Conservation (phyloP, 148 eudicot genomes). For the Nepenthes gracilis region DNA sequence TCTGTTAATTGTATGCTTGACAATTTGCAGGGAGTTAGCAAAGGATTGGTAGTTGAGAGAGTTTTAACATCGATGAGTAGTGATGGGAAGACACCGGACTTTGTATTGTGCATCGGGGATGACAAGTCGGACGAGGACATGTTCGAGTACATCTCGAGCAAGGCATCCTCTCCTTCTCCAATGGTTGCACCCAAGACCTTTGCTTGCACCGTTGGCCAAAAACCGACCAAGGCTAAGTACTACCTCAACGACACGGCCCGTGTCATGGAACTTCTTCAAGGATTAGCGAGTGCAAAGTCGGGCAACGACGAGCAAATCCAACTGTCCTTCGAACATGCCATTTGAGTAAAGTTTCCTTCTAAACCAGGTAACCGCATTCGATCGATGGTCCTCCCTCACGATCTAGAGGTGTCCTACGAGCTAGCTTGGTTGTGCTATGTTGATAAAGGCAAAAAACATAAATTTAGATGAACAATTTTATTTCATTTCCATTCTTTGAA, state of each 20-base stretch:
- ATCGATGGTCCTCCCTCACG: too few relatives aligned
- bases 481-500: too few relatives aligned
- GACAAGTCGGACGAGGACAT: conserved; percentile 21
- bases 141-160: conserved; percentile 13
- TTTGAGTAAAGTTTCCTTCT: too few relatives aligned
- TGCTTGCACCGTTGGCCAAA: conserved; percentile 22
- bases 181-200: conserved; percentile 2
- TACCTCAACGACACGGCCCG: conserved; percentile 16
- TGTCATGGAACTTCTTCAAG: conserved; percentile 9
- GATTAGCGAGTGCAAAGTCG: conserved; percentile 1
- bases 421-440: too few relatives aligned
- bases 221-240: conserved; percentile 18
- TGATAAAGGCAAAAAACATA: too few relatives aligned
- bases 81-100: conserved; percentile 10
- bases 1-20: background rate
- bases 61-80: conserved; percentile 5
- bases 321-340: too few relatives aligned
- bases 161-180: too few relatives aligned
- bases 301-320: too few relatives aligned
- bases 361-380: too few relatives aligned
- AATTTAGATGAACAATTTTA: too few relatives aligned
- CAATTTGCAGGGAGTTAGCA: conserved; percentile 16
- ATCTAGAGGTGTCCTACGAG: too few relatives aligned
- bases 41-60: conserved; percentile 18
- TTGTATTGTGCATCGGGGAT: conserved; percentile 17